Conservation (phyloP, 1,139 yeast genomes). For the Saccharomyces hybrid region DNA sequence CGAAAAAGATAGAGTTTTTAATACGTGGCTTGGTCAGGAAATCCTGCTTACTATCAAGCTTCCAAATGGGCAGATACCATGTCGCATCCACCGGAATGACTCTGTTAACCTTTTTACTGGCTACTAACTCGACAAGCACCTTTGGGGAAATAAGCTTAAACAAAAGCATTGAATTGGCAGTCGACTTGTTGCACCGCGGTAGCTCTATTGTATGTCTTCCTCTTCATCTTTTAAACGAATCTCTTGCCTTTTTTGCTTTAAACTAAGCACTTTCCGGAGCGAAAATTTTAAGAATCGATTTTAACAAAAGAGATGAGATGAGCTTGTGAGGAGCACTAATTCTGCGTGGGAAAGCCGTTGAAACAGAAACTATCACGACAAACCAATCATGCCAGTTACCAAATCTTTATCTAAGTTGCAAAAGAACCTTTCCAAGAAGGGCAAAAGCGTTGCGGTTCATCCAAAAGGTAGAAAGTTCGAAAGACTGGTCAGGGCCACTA, state of each 20-base stretch:
- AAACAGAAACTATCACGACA: neutral
- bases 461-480: slow-evolving; percentile 85
- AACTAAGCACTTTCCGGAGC: neutral
- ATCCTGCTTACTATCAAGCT: slow-evolving; percentile 52
- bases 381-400: slow-evolving; percentile 58
- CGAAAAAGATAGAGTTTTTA: slow-evolving; percentile 66
- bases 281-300: slow-evolving; percentile 1
- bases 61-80: slow-evolving; percentile 81
- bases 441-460: slow-evolving; percentile 47
- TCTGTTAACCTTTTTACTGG: slow-evolving; percentile 20
- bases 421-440: slow-evolving; percentile 40
- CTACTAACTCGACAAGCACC: slow-evolving; percentile 16
- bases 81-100: slow-evolving; percentile 77
- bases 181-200: neutral
- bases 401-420: slow-evolving; percentile 68
- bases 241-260: neutral
- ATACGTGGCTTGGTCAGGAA: slow-evolving; percentile 48
- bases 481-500: slow-evolving; percentile 75
- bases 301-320: neutral
- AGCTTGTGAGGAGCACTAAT: neutral
- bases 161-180: slow-evolving; percentile 15
- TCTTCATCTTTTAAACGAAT: neutral
- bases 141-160: slow-evolving; percentile 27
- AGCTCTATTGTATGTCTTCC: neutral
- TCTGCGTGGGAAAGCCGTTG: neutral